These are phyloP conservation scores for Psidium friedrichsthalianum DNA, from an alignment of 345 rosid genomes.

Conservation along the genomic window DNA sequence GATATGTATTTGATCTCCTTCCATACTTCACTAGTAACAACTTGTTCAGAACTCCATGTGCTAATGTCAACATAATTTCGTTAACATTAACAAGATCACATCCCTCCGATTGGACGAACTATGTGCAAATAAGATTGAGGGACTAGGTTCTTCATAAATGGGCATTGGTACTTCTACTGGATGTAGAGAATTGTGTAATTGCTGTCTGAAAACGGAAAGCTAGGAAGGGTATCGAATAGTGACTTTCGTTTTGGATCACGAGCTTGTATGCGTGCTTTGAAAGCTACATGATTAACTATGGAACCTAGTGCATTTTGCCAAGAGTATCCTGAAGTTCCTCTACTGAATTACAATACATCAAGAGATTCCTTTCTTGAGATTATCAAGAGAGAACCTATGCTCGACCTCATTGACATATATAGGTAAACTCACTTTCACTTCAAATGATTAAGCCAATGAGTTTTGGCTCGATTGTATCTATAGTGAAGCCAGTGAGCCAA, in stretches of 20 bases:
- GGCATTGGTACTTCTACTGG: neutral
- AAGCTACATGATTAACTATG: neutral
- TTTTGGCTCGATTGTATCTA: neutral
- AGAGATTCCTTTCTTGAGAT: neutral
- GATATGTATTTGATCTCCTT: neutral
- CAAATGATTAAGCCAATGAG: neutral
- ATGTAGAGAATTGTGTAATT: neutral
- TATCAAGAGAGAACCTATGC: neutral
- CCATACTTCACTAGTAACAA: neutral
- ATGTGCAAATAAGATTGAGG: neutral
- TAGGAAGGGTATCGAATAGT: neutral
- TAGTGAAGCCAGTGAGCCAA: neutral
- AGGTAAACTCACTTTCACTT: neutral
- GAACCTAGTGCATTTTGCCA: neutral
- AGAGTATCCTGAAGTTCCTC: neutral
- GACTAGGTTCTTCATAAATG: neutral
- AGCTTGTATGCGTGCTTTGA: neutral
- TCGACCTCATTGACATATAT: neutral
- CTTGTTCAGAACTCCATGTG: neutral
- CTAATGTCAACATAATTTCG: neutral
- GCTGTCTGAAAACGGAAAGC: neutral
- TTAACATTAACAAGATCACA: neutral
- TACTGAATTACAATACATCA: neutral
- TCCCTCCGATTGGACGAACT: neutral
- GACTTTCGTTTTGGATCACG: neutral